phyloP scores from a whole-genome alignment of 441 rosid species.

The Macaranga tanarius region DNA sequence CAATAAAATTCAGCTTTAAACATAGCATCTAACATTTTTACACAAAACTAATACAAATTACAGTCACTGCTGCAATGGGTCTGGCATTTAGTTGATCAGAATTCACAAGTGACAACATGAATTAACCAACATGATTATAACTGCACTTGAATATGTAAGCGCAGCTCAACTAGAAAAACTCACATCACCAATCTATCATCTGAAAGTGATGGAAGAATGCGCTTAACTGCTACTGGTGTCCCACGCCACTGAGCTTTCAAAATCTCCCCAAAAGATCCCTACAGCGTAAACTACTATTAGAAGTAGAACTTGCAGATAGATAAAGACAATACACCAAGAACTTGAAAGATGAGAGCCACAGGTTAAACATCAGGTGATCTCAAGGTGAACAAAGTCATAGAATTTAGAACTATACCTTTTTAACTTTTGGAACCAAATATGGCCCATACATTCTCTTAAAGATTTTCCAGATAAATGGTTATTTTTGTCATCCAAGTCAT shows the following conservation, averaged over 20 bases:
- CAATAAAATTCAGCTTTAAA: not conserved
- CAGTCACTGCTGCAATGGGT: not conserved
- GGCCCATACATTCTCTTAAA: too few relatives aligned
- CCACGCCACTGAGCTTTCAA: conserved; percentile 95
- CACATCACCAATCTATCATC: conserved; percentile 99
- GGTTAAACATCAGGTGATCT: not conserved
- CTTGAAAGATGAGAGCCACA: not conserved
- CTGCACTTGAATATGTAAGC: not conserved
- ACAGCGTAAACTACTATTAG: conserved; percentile 29
- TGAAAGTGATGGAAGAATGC: conserved; percentile 95
- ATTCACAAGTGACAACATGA: not conserved
- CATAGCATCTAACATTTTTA: not conserved
- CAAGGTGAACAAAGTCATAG: not conserved
- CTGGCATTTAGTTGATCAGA: not conserved
- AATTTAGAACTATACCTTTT: not conserved
- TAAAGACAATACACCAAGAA: conserved; percentile 9
- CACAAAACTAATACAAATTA: not conserved
- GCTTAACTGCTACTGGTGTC: conserved; percentile 95
- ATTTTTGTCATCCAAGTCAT: not conserved
- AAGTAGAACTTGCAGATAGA: conserved; percentile 18
- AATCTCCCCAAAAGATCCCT: conserved; percentile 99
- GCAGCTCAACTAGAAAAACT: conserved; percentile 27
- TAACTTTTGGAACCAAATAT: not conserved
- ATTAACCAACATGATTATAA: not conserved
- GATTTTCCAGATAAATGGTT: not conserved